phyloP scores from a whole-genome alignment of 2,329 filamentous ascomycete species.

The Lanzia echinophila region DNA sequence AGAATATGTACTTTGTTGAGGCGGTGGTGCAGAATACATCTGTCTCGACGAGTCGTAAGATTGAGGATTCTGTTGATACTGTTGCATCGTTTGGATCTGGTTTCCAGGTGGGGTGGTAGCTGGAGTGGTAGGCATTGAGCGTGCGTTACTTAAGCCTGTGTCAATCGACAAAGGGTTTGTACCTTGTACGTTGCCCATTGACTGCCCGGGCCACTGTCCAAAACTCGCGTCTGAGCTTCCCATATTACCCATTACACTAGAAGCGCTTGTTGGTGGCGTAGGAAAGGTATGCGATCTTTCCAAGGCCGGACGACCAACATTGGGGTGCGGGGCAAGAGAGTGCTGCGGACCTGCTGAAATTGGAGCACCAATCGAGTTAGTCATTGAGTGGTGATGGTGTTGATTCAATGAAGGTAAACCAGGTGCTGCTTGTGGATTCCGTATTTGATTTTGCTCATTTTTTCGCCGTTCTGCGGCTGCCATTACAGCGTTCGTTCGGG shows the following conservation, averaged over 20 bases:
- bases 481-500: slow-evolving; percentile 76
- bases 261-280: slow-evolving; percentile 88
- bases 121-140: slow-evolving; percentile 85
- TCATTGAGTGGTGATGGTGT: slow-evolving; percentile 57
- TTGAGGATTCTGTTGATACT: slow-evolving; percentile 62
- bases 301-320: slow-evolving; percentile 65
- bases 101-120: slow-evolving; percentile 82
- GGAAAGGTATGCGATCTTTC: slow-evolving; percentile 90
- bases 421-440: slow-evolving; percentile 45
- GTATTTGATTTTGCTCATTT: slow-evolving; percentile 60
- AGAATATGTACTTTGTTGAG: slow-evolving; percentile 63
- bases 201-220: slow-evolving; percentile 62
- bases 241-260: slow-evolving; percentile 70
- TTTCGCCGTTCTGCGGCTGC: slow-evolving; percentile 75
- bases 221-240: slow-evolving; percentile 67
- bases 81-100: slow-evolving; percentile 68
- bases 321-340: slow-evolving; percentile 59
- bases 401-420: slow-evolving; percentile 64
- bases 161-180: slow-evolving; percentile 75
- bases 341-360: slow-evolving; percentile 40
- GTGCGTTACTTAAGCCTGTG: slow-evolving; percentile 67
- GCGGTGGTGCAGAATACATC: slow-evolving; percentile 67
- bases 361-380: slow-evolving; percentile 48
- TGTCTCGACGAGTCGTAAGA: slow-evolving; percentile 70
- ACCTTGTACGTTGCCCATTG: slow-evolving; percentile 54